Evolutionary conservation across 371 early-diverging fungal species (phyloP), one percentile per base, ranked within the genome.

Genomic region (Rhizopus microsporus): DNA sequence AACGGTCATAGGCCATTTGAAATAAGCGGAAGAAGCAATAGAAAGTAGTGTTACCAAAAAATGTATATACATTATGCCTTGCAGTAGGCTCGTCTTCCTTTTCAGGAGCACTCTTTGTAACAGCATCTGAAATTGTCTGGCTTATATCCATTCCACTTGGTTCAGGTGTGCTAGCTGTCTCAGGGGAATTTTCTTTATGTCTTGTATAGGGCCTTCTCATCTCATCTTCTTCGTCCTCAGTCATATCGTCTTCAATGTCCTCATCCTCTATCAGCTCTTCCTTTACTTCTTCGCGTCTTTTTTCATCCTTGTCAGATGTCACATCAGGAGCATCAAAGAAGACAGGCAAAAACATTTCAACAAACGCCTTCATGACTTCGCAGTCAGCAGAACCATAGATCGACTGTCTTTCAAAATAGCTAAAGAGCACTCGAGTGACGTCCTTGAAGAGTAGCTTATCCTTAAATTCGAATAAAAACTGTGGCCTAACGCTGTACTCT

Each of bases 1-100:
- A 62, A 23, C 97, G 87, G n/a, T 79, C 80, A 75, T 94, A 72
- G 7, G 65, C 60, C 73, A 89, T 88, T 77, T 93, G 89, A 63
- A 89, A 90, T 50, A 93, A 81, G 16, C 97, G 77, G 68, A 97
- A 84, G 63, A 98, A 93, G 55, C 87, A 89, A 67, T 93, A 98
- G 57, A 89, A 89, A 35, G 68, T 71, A 37, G 81, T 86, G 64
- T 96, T 93, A 5, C 86, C 87, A 71, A 88, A 87, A 31, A 90
- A 74, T 51, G 78, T 82, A 54, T 77, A 75, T 2, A 74, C 57
- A 12, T 70, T 63, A 23, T 75, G 70, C 51, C 72, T 57, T 29
- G 47, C 62, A 5, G 45, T 50, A 4, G 64, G 29, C 7, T 57
- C 13, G 1, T 54, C 60, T 35, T 57, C 54, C 7, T 23, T 23